phyloP scores from a whole-genome alignment of 2,329 filamentous ascomycete genomes.

The Clarireedia paspali region DNA sequence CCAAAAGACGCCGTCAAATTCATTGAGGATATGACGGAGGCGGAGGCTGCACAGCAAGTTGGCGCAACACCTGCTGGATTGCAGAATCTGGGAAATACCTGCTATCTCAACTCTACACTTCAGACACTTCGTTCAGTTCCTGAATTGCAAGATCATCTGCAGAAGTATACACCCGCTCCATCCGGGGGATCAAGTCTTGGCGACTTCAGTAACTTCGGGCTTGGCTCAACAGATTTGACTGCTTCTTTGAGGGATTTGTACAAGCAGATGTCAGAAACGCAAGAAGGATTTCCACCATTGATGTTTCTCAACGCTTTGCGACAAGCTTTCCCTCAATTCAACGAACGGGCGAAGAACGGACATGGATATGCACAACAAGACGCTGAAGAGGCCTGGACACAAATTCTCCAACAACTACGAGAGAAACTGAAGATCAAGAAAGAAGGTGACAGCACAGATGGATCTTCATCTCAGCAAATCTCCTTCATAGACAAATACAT shows the following conservation, averaged over 20 bases:
- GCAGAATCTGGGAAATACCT: slow-evolving; percentile 92
- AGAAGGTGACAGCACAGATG: slow-evolving; percentile 40
- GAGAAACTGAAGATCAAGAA: slow-evolving; percentile 66
- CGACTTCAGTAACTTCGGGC: slow-evolving; percentile 38
- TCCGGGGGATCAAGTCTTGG: slow-evolving; percentile 29
- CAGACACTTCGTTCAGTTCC: slow-evolving; percentile 84
- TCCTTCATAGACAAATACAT: slow-evolving; percentile 91
- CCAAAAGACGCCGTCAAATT: slow-evolving; percentile 83
- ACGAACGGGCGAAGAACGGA: slow-evolving; percentile 75
- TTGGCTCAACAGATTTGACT: slow-evolving; percentile 58
- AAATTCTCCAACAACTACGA: slow-evolving; percentile 78
- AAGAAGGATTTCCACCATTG: slow-evolving; percentile 76
- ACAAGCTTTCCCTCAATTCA: slow-evolving; percentile 81
- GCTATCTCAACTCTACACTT: slow-evolving; percentile 96
- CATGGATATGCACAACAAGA: slow-evolving; percentile 94
- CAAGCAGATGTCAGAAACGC: slow-evolving; percentile 81
- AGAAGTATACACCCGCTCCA: slow-evolving; percentile 46
- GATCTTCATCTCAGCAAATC: slow-evolving; percentile 40
- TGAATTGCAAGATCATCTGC: slow-evolving; percentile 76
- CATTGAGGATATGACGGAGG: slow-evolving; percentile 95
- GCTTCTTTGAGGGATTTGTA: slow-evolving; percentile 75
- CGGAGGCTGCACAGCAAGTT: slow-evolving; percentile 73
- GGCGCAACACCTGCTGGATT: slow-evolving; percentile 84
- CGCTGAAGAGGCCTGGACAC: slow-evolving; percentile 96
- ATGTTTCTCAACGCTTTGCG: slow-evolving; percentile 78